Evolutionary conservation across 805 yeast species (phyloP), one percentile per base, ranked within the genome.

Genomic region (Ogataea glucozyma): DNA sequence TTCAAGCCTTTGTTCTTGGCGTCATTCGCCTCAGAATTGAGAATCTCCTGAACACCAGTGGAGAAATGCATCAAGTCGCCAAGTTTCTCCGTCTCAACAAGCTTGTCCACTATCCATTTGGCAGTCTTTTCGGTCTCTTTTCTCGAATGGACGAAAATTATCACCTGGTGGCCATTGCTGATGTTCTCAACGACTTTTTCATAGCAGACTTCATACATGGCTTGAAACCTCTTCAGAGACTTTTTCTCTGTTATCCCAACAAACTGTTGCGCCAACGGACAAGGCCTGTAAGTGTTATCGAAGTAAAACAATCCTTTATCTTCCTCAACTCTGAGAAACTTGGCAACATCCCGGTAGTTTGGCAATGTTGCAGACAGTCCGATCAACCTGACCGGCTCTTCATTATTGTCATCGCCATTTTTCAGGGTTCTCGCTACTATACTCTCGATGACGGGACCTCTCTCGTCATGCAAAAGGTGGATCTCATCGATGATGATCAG

Each of bases 341-440:
- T 71, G 0, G 96, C 95, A 26, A 91, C 97, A 62, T 91, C 97
- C 46, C 66, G 61, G 58, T 84, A 91, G 58, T 90, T 89, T 2
- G 97, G 97, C 39, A 91, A 72, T 0, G 98, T 90, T 0, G 98
- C 98, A 1, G 97, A 89, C 11, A 91, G 69, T 0, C 95, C 98
- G 10, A 90, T 81, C 6, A 91, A 61, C 49, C 99, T 72, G 0
- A 83, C 82, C 1, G 61, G 63, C 9, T 57, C 58, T 5, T 52
- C 56, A 10, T 71, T 66, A 11, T 69, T 73, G 6, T 71, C 72
- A 9, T 64, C 64, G 34, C 72, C 73, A 31, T 71, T 68, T 43
- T 84, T 67, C 13, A 82, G 52, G 1, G 86, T 76, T 57, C 98
- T 73, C 3, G 95, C 79, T 4, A 91, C 91, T 38, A 91, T 84